Evolutionary conservation across 352 stramenopile genomes (phyloP), one percentile per base, ranked within the genome.

Genomic region (Globisporangium spinosum): DNA sequence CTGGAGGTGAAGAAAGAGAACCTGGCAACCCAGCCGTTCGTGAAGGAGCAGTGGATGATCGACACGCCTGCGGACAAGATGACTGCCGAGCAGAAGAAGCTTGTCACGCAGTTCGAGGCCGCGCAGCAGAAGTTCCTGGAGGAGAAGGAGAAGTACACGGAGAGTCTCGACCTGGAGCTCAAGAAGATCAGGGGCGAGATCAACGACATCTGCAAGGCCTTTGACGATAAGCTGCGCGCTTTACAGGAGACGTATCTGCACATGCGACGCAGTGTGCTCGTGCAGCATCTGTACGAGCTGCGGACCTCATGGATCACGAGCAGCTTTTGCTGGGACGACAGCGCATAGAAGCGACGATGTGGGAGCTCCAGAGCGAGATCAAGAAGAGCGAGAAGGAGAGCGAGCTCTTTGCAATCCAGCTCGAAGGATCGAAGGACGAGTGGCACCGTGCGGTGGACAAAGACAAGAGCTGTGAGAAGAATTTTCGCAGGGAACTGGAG

Each of bases 11-110:
- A 94, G 65, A 97, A 95, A 62, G 90, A 97, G 23, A 78, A 75
- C 9, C 67, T 89, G 1, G 82, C 84, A 4, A 78, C 77, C 0
- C 77, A 91, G 32, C 80, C 79, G 32, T 65, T 87, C 8, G 79
- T 90, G 34, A 93, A 96, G 51, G 86, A 94, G 57, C 71, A 77
- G 40, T 98, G 93, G 93, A 97, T 98, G 87, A 43, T 97, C 49
- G 83, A 91, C 4, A 87, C 83, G 3, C 74, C 85, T 12, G 57
- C 70, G 6, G 87, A 90, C 12, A 82, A 96, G 32, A 91, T 96
- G 83, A 94, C 82, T 20, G 66, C 86, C 10, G 85, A 96, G 57
- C 83, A 97, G 70, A 79, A 80, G 55, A 90, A 93, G 54, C 83
- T 93, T 12, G 70, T 90, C 20, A 71, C 71, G 6, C 82, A 87